A percentile compares a stretch with the other conserved stretches of the same genome.
These are phyloP conservation scores for Exophiala calicioides DNA, from an alignment of 2,329 filamentous ascomycete species.

Conservation along the genomic window DNA sequence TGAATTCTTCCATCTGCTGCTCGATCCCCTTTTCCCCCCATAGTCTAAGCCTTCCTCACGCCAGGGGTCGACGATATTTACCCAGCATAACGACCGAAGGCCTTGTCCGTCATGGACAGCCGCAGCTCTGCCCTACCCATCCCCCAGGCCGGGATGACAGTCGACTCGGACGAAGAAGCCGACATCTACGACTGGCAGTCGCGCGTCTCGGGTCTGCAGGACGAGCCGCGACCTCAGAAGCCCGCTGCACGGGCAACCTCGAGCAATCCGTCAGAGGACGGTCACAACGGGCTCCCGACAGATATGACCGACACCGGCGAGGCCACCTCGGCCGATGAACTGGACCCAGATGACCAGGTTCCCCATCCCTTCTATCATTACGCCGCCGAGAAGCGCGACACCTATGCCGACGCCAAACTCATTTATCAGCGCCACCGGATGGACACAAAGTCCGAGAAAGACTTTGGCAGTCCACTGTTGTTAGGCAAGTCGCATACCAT, in stretches of 20 bases:
- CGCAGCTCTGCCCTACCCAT: constrained; percentile 24
- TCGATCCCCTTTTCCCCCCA: constrained; percentile 1
- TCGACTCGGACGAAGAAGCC: constrained; percentile 30
- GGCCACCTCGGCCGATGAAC: constrained; percentile 25
- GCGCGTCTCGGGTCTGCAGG: constrained; percentile 19
- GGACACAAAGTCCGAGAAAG: constrained; percentile 45
- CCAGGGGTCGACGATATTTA: constrained; percentile 3
- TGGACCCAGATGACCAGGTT: constrained; percentile 22
- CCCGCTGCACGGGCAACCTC: constrained; percentile 8
- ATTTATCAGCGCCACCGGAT: constrained; percentile 90
- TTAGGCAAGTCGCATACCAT: constrained; percentile 36
- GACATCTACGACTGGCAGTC: constrained; percentile 28
- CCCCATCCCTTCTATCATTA: constrained; percentile 79
- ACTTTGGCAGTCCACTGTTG: constrained; percentile 35
- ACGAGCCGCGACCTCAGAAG: constrained; percentile 16
- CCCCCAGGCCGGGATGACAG: constrained; percentile 12
- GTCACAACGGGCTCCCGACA: constrained; percentile 11
- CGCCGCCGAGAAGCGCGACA: constrained; percentile 90
- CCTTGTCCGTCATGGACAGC: constrained; percentile 20
- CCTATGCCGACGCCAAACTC: constrained; percentile 88
- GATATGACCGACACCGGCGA: constrained; percentile 16
- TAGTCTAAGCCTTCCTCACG: not conserved
- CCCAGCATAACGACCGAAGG: constrained; percentile 1
- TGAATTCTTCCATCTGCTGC: no score
- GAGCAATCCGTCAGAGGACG: constrained; percentile 10